These are phyloP conservation scores for Brassica nigra DNA, from an alignment of 345 rosid species.

Conservation along the genomic window DNA sequence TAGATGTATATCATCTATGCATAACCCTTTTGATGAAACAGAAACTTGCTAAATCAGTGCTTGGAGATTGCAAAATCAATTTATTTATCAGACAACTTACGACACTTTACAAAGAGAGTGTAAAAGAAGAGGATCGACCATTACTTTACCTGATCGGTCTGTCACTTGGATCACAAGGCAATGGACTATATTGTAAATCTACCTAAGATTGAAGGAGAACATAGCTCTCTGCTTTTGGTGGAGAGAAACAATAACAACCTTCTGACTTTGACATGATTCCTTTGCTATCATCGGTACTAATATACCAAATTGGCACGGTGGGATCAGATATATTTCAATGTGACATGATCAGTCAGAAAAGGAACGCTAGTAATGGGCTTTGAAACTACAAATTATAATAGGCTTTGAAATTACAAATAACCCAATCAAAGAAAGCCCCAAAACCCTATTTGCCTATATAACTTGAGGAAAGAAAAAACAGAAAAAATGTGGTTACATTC, in stretches of 20 bases:
- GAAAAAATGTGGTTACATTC: background rate
- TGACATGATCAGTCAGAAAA: too few relatives aligned
- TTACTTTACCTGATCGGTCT: slow-evolving; percentile 52
- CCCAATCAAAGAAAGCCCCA: background rate
- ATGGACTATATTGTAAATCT: slow-evolving; percentile 94
- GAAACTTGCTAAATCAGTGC: slow-evolving; percentile 86
- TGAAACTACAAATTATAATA: background rate
- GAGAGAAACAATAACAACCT: slow-evolving; percentile 50
- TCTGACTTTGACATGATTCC: slow-evolving; percentile 79
- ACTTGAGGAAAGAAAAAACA: background rate
- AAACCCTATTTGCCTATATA: background rate
- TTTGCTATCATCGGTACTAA: slow-evolving; percentile 50
- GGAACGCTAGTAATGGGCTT: background rate
- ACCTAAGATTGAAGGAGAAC: slow-evolving; percentile 88
- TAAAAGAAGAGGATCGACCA: background rate
- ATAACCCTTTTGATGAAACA: slow-evolving; percentile 85
- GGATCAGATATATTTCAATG: too few relatives aligned
- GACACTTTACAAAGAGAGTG: slow-evolving; percentile 9
- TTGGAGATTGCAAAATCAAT: slow-evolving; percentile 44
- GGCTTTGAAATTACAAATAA: too few relatives aligned
- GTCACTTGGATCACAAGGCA: slow-evolving; percentile 66
- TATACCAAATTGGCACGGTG: background rate
- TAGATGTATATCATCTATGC: slow-evolving; percentile 72
- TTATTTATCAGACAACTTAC: slow-evolving; percentile 11
- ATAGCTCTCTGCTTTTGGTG: slow-evolving; percentile 6